Base-by-base conservation (phyloP, 441 rosid species). In the Populus tomentosa region DNA sequence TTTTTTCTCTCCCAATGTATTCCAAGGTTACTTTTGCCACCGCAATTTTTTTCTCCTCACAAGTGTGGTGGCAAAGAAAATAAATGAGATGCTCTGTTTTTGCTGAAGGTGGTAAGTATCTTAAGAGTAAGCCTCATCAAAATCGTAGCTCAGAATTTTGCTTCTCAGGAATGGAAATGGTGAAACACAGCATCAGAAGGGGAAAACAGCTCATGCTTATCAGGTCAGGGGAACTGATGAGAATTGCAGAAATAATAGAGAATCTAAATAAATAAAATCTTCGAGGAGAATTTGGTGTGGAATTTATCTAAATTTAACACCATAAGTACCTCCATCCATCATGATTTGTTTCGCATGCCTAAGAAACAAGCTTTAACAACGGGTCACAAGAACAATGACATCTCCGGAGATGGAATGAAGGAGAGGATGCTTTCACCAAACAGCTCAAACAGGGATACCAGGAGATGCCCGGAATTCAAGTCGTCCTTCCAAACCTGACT, bases 401-500 rank as follows among this genome's bases (percentile, higher is more conserved):
- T 83, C 82, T 94, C 97, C 16, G 97, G 90, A 62, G 89, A 86
- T 68, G 99, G 98, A 77, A 94, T 85, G 81, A 91, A 94, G 72
- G 94, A 86, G 50, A 92, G 86, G 73, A 90, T 85, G 65, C 88
- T 82, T 73, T 95, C 97, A 42, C 98, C 97, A 79, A 89, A 92
- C 77, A 87, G 81, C 78, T 94, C 94, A 65, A 86, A 89, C 69
- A 91, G 79, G 61, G 90, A 85, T 62, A 84, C 88, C 69, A 95
- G 78, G 13, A 90, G 86, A 69, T 80, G 84, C 77, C 97, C 97
- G 1, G 92, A 89, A 64, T 87, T 84, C 80, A 92, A 86, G 67
- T 92, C 97, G 71, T 92, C 95, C 79, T 94, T 92, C 98, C 97
- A 92, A 13, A 94, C 75, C 79, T 90, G 97, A 53, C 71, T 71